Percentiles rank a stretch among this genome's conserved stretches.
Conservation (phyloP, 257 asterid species). For the Nicotiana noctiflora region DNA sequence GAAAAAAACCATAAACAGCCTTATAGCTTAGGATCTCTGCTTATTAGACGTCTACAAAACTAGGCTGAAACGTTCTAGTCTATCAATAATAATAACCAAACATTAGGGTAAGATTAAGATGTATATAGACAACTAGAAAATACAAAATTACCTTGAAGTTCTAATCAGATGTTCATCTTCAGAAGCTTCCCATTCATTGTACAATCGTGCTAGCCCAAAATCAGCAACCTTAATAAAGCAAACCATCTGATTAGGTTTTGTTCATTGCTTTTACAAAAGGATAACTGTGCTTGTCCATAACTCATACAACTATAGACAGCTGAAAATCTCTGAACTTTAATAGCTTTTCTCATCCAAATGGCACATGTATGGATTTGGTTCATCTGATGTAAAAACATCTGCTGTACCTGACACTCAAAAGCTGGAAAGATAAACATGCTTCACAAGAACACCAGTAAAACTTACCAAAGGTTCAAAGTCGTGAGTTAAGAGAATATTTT, state of each 20-base stretch:
- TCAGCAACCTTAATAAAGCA: slow-evolving; percentile 59
- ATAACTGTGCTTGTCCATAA: background rate
- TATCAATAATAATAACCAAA: background rate
- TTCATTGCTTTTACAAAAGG: background rate
- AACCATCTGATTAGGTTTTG: slow-evolving; percentile 5
- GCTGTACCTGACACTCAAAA: background rate
- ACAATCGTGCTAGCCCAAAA: slow-evolving; percentile 78
- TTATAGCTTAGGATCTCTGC: background rate
- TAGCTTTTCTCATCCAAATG: background rate
- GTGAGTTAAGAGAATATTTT: slow-evolving; percentile 81
- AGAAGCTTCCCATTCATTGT: slow-evolving; percentile 53
- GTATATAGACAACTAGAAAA: background rate
- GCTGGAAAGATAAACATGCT: slow-evolving; percentile 7
- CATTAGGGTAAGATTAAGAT: background rate
- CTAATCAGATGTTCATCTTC: slow-evolving; percentile 44
- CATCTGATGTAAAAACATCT: background rate
- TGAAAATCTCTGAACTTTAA: background rate
- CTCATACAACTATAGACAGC: background rate
- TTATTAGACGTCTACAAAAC: background rate
- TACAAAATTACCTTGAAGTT: slow-evolving; percentile 47
- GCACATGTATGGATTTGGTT: background rate
- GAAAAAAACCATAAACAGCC: background rate
- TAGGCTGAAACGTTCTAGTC: background rate
- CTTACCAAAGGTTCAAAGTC: slow-evolving; percentile 85
- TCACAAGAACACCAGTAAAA: slow-evolving; percentile 6